Base-by-base conservation (phyloP, 257 asterid species). In the Lavandula angustifolia region DNA sequence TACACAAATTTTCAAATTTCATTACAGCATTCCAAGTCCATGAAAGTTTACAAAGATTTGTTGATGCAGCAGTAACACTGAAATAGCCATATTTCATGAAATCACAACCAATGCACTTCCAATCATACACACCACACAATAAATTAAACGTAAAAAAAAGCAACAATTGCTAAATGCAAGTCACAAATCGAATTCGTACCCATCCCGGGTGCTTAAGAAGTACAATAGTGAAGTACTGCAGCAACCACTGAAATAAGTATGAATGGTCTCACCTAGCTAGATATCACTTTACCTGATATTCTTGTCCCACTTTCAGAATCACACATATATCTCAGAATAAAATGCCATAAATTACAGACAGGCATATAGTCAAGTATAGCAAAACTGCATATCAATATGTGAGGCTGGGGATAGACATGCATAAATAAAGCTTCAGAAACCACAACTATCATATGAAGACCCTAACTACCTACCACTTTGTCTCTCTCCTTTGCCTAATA, bases 401-500 rank as follows among this genome's bases (percentile, higher is more conserved):
- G 58, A 46, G 56, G 59, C 46, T 68, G 40, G 27, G 53, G 42
- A 66, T 44, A 41, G 60, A 31, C 9, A 14, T 6, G 7, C 32
- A 56, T 7, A 56, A 56, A n/a, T n/a, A n/a, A n/a, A n/a, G 22
- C 17, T 7, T 4, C 13, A 33, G 31, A 56, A 56, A 14, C 29
- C 62, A 8, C 38, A 18, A 9, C 10, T 11, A 58, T 50, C 40
- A 58, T 58, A 38, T 10, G 17, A 22, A 32, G 41, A 56, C 29
- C 54, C 60, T 40, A 72, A 69, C 71, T 57, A 57, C n/a, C 34
- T 54, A 49, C 41, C 31, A 29, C 57, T 38, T 64, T 52, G 1
- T 60, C 48, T 38, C 37, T 44, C 58, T 54, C 48, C 29, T 65
- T 54, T 67, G 64, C 62, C 73, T 56, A 62, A 67, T 50, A 59